These are phyloP conservation scores for Colletotrichum costaricense DNA, from an alignment of 2,329 filamentous ascomycete genomes.

Conservation along the genomic window DNA sequence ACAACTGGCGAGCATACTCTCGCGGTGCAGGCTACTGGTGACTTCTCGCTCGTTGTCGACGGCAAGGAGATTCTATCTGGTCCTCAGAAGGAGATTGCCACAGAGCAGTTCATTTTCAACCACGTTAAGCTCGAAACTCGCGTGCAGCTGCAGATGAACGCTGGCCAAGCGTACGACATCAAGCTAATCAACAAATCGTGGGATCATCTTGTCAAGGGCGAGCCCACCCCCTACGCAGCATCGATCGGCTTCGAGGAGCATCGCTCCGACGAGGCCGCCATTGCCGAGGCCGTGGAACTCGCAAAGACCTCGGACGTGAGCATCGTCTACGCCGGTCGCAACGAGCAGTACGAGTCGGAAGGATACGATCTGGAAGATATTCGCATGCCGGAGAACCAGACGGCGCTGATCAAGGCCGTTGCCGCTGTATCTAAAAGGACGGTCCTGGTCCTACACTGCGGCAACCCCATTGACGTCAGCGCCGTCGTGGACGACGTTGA, in stretches of 20 bases:
- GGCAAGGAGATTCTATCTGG: slow-evolving; percentile 31
- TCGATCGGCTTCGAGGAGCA: slow-evolving; percentile 30
- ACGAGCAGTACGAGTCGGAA: slow-evolving; percentile 35
- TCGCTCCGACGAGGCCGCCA: slow-evolving; percentile 21
- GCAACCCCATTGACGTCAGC: slow-evolving; percentile 30
- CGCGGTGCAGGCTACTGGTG: slow-evolving; percentile 32
- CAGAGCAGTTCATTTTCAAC: slow-evolving; percentile 38
- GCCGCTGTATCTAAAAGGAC: slow-evolving; percentile 21
- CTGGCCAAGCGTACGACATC: slow-evolving; percentile 27
- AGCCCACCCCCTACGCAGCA: slow-evolving; percentile 31
- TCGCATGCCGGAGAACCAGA: slow-evolving; percentile 31
- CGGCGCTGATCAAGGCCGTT: slow-evolving; percentile 31
- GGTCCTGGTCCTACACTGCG: slow-evolving; percentile 27
- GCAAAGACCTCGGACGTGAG: slow-evolving; percentile 23
- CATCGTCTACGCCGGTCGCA: slow-evolving; percentile 34
- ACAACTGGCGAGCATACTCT: slow-evolving; percentile 35
- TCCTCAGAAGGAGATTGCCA: slow-evolving; percentile 28
- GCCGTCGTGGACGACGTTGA: slow-evolving; percentile 30
- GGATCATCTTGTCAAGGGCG: slow-evolving; percentile 21
- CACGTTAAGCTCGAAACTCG: slow-evolving; percentile 36
- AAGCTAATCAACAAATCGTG: slow-evolving; percentile 29
- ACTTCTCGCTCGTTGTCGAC: slow-evolving; percentile 30
- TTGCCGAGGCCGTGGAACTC: slow-evolving; percentile 26
- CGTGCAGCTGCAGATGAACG: slow-evolving; percentile 24
- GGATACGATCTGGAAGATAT: slow-evolving; percentile 33